A percentile compares a stretch with the other conserved stretches of the same genome.
Conservation (phyloP, 139 green algal genomes). For the Eudorina sp. region DNA sequence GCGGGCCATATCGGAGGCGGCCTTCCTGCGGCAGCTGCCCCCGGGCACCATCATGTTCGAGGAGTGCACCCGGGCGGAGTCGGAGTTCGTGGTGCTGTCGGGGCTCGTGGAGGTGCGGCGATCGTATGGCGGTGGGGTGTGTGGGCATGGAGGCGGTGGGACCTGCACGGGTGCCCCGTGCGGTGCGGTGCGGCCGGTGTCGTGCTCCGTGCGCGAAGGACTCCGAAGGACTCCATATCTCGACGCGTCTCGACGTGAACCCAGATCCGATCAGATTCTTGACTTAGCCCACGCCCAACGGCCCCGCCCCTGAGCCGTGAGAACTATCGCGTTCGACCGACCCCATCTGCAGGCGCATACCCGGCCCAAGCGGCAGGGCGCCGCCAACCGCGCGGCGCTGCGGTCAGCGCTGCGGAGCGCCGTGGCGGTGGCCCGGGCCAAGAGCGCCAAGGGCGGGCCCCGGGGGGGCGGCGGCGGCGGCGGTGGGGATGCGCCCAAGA, state of each 20-base stretch:
- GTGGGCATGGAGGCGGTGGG: no score
- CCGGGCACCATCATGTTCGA: constrained; percentile 38
- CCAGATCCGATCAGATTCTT: no score
- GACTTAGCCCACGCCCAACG: no score
- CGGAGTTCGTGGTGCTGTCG: constrained; percentile 25
- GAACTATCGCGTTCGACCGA: no score
- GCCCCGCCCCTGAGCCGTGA: no score
- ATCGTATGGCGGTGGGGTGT: neutral
- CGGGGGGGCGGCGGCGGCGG: neutral
- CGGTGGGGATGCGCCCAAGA: neutral
- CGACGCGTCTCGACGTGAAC: no score
- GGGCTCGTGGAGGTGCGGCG: constrained; percentile 16
- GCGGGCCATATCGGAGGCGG: neutral
- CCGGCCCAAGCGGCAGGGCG: constrained; percentile 15
- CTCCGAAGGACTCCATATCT: no score
- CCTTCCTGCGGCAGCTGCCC: constrained; percentile 15
- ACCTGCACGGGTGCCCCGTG: no score
- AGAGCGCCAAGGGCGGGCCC: neutral
- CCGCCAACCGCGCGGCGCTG: constrained; percentile 19
- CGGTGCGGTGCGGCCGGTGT: no score
- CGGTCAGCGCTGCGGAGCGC: constrained; percentile 32
- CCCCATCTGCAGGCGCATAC: constrained; percentile 22
- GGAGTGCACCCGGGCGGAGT: constrained; percentile 30
- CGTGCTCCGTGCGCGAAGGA: no score
- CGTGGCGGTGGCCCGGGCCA: neutral